Conservation (phyloP, 2,329 filamentous ascomycete genomes). For the Verticillium albo-atrum region DNA sequence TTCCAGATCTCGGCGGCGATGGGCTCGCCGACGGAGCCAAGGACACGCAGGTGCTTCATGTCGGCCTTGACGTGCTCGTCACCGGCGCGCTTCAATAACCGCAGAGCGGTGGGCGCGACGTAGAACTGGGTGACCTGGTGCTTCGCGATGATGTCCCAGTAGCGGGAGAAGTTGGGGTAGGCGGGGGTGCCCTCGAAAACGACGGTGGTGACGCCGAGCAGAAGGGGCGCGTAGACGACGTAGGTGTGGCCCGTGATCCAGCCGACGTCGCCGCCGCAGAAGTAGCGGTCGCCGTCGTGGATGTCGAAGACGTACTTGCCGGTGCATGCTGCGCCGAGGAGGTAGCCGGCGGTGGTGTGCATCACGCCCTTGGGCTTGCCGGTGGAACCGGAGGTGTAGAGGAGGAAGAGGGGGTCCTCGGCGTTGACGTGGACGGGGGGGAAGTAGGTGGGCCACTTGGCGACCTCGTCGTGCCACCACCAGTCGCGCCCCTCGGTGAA, state of each 20-base stretch:
- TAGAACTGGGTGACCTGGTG: slow-evolving; percentile 97
- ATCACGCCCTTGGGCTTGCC: slow-evolving; percentile 98
- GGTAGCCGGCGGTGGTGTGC: slow-evolving; percentile 94
- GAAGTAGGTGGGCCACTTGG: slow-evolving; percentile 93
- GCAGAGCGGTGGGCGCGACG: slow-evolving; percentile 89
- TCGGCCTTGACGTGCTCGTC: slow-evolving; percentile 85
- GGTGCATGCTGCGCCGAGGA: slow-evolving; percentile 88
- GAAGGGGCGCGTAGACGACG: slow-evolving; percentile 90
- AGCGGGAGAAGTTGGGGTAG: slow-evolving; percentile 95
- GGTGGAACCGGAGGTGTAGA: slow-evolving; percentile 97
- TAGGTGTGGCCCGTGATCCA: slow-evolving; percentile 99
- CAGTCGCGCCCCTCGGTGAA: slow-evolving; percentile 84
- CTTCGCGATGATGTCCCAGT: slow-evolving; percentile 98
- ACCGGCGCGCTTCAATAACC: slow-evolving; percentile 90
- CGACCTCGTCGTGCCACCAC: slow-evolving; percentile 99
- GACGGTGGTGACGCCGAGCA: slow-evolving; percentile 89
- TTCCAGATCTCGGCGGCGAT: slow-evolving; percentile 99
- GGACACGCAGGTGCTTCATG: slow-evolving; percentile 83
- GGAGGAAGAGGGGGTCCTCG: slow-evolving; percentile 93
- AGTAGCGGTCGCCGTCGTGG: slow-evolving; percentile 88
- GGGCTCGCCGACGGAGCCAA: slow-evolving; percentile 94
- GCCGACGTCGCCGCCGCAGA: slow-evolving; percentile 96
- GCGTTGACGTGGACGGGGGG: slow-evolving; percentile 84
- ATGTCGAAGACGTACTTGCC: slow-evolving; percentile 99
- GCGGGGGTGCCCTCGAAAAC: slow-evolving; percentile 98